Conservation (phyloP, 2,329 filamentous ascomycete genomes). For the Dothiorella sarmentorum region DNA sequence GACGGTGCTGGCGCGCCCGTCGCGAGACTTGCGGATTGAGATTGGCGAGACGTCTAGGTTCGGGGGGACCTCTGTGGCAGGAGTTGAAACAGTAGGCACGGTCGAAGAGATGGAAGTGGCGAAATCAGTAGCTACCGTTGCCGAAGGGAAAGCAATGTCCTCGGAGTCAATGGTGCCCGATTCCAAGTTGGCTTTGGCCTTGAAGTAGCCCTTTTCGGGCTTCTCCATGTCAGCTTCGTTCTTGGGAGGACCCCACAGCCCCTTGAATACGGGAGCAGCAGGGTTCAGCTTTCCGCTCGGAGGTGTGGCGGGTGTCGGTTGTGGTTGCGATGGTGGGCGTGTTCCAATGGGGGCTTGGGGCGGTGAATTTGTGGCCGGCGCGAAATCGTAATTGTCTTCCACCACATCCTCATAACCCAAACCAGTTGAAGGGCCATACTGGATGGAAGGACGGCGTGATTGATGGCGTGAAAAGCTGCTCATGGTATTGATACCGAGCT, state of each 20-base stretch:
- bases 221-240: background rate
- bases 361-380: constrained; percentile 49
- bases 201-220: background rate
- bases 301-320: constrained; percentile 47
- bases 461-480: constrained; percentile 69
- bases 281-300: constrained; percentile 65
- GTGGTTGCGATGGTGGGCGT: constrained; percentile 60
- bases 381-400: constrained; percentile 50
- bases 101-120: constrained; percentile 22
- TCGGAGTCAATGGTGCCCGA: background rate
- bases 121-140: constrained; percentile 31
- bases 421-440: constrained; percentile 69
- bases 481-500: constrained; percentile 38
- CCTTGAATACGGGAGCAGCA: constrained; percentile 73
- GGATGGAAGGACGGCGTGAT: constrained; percentile 76
- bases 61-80: background rate
- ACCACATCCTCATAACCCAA: constrained; percentile 53
- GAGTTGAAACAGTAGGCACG: background rate
- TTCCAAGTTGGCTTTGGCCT: background rate
- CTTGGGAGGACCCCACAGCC: constrained; percentile 15
- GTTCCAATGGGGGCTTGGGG: constrained; percentile 74
- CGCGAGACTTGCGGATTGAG: constrained; percentile 18
- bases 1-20: constrained; percentile 18
- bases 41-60: constrained; percentile 21
- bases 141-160: background rate